Base-by-base conservation (phyloP, 2,329 filamentous ascomycete genomes). In the Paecilomyces dactylethromorphus region DNA sequence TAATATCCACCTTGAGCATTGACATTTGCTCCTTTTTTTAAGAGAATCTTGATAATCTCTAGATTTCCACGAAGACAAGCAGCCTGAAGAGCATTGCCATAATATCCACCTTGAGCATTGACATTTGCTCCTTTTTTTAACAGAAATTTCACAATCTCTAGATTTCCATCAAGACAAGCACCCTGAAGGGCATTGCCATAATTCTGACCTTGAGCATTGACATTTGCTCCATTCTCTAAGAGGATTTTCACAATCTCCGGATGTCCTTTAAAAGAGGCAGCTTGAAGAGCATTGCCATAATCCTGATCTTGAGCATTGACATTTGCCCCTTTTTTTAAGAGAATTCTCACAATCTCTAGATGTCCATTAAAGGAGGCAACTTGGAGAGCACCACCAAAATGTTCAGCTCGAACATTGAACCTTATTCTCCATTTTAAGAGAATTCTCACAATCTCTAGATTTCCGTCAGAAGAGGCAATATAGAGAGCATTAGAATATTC, bases 1-100 rank as follows among this genome's bases (percentile, higher is more conserved):
- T 57, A 58, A 8, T 58, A 7, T 6, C 59, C 58, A 33, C 56
- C 60, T 57, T 56, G 29, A 49, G 54, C 51, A 58, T 65, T 65
- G 45, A 65, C 50, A 56, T 65, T 55, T 15, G n/a, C n/a, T n/a
- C n/a, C n/a, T 3, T 54, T 11, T 18, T 57, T 18, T 1, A 62
- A 39, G 2, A 55, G 32, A 8, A 31, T 18, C 53, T 15, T 21
- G 2, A 54, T 24, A 26, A 29, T 54, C 5, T 54, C 22, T 45
- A 13, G 35, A 13, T 55, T 3, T 10, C 29, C 54, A 2, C 15
- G 2, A 2, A 3, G 4, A 54, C 13, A 54, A 4, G 54, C 54
- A 5, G 35, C 54, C 21, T 61, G 56, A n/a, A 64, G 53, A 10
- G 59, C 56, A 31, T 26, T 52, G 21, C 53, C 56, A 57, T 57